Percentiles rank a stretch among this genome's conserved stretches.
Conservation (phyloP, 345 rosid genomes). For the Kernera saxatilis region DNA sequence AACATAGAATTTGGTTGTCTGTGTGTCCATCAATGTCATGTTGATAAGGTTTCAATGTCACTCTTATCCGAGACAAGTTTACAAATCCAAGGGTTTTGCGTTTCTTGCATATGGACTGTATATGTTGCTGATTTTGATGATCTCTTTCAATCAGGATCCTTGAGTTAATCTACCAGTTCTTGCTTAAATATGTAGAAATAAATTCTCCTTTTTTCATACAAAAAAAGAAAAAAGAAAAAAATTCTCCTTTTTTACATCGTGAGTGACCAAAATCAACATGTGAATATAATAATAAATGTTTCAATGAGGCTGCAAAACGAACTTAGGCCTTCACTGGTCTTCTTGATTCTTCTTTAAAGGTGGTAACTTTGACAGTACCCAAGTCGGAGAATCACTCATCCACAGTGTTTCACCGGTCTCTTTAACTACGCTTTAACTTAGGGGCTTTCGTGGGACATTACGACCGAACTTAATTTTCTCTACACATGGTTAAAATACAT, state of each 20-base stretch:
- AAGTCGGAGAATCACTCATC: slow-evolving; percentile 42
- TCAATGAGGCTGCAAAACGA: not conserved
- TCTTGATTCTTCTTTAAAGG: slow-evolving; percentile 31
- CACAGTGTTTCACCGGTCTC: slow-evolving; percentile 53
- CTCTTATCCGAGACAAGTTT: slow-evolving; percentile 80
- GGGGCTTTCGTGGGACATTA: slow-evolving; percentile 39
- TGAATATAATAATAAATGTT: not conserved
- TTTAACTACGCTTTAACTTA: slow-evolving; percentile 64
- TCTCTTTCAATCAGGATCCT: not conserved
- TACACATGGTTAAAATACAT: not conserved
- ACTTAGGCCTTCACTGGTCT: slow-evolving; percentile 1
- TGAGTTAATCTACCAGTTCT: not conserved
- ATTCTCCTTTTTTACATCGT: not conserved
- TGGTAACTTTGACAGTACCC: slow-evolving; percentile 57
- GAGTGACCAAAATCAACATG: too few species aligned
- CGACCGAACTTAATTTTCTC: too few species aligned
- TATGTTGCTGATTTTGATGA: not conserved
- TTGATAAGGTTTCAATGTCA: slow-evolving; percentile 78
- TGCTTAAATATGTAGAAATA: not conserved
- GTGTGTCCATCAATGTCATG: too few species aligned
- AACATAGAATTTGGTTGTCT: too few species aligned
- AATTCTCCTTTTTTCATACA: too few species aligned
- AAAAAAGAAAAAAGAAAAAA: too few species aligned
- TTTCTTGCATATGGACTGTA: slow-evolving; percentile 62
- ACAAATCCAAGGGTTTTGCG: slow-evolving; percentile 83